Evolutionary conservation across 1,139 yeast species (phyloP).

Genomic region (Meyerozyma guilliermondii): DNA sequence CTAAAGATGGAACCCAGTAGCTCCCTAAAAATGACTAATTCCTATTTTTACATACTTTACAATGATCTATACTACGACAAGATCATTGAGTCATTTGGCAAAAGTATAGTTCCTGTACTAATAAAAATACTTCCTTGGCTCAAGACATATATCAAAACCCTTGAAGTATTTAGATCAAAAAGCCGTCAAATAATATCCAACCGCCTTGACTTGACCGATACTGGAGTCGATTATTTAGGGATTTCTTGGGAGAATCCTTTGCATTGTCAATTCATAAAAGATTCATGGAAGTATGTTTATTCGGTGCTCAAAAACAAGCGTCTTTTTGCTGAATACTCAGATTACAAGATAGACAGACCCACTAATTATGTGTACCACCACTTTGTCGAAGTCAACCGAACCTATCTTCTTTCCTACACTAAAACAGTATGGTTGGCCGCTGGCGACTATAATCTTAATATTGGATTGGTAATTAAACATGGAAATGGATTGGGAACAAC

Average conservation of each 20-base stretch:
- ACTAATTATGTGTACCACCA: constrained; percentile 40
- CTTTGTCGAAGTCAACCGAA: constrained; percentile 42
- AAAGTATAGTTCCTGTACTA: constrained; percentile 22
- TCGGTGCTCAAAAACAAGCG: constrained; percentile 47
- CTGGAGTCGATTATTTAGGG: constrained; percentile 1
- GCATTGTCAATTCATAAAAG: constrained; percentile 29
- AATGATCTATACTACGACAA: constrained; percentile 46
- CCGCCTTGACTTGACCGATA: constrained; percentile 20
- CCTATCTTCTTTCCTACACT: constrained; percentile 46
- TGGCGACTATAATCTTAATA: constrained; percentile 46
- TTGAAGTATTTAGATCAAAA: constrained; percentile 41
- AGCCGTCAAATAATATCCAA: constrained; percentile 31
- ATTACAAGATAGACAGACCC: constrained; percentile 49
- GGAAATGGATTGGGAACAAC: constrained; percentile 59
- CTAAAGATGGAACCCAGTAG: constrained; percentile 37
- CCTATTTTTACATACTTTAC: constrained; percentile 42
- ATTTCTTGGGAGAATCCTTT: constrained; percentile 5
- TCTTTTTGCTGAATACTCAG: constrained; percentile 48
- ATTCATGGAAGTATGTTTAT: constrained; percentile 54
- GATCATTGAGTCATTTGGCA: constrained; percentile 41
- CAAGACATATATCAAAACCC: constrained; percentile 39
- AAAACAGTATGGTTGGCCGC: constrained; percentile 45
- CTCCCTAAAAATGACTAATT: constrained; percentile 36
- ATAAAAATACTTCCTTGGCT: constrained; percentile 35
- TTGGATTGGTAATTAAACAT: constrained; percentile 49